Evolutionary conservation across 176 grass and related monocot species (phyloP).

Genomic region (Musa schizocarpa): DNA sequence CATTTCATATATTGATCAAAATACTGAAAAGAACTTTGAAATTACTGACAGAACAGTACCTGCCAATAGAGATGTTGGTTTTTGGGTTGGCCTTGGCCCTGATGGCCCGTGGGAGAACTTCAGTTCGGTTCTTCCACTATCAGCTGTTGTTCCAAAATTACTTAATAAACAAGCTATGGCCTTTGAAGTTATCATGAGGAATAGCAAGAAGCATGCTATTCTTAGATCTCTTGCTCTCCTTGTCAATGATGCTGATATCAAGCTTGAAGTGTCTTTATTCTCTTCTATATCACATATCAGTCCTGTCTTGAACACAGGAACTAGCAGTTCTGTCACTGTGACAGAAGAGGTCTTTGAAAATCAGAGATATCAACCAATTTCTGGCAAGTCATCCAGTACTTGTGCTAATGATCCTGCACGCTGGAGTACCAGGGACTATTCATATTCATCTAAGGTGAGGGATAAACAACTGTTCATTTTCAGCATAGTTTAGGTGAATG

Average conservation of each 20-base stretch:
- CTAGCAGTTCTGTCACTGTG: constrained; percentile 28
- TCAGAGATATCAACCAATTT: constrained; percentile 71
- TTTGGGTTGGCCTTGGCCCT: constrained; percentile 71
- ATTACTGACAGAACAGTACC: constrained; percentile 38
- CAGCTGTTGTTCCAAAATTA: constrained; percentile 61
- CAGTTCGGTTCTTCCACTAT: constrained; percentile 62
- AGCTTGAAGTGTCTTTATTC: constrained; percentile 81
- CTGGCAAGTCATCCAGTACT: constrained; percentile 35
- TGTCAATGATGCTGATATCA: constrained; percentile 69
- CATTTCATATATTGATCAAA: constrained; percentile 72
- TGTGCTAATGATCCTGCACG: constrained; percentile 49
- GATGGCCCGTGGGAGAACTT: constrained; percentile 92
- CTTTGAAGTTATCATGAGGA: constrained; percentile 78
- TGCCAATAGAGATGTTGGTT: constrained; percentile 50
- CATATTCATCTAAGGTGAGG: constrained; percentile 72
- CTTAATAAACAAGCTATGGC: constrained; percentile 63
- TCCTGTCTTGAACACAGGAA: constrained; percentile 23
- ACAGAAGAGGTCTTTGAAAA: constrained; percentile 95
- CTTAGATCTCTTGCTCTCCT: constrained; percentile 77
- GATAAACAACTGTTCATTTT: not conserved
- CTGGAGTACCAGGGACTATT: constrained; percentile 82
- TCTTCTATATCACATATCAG: constrained; percentile 40
- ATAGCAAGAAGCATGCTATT: constrained; percentile 70
- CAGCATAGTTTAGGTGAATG: not conserved
- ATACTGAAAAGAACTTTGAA: constrained; percentile 53